Percentiles rank a stretch among this genome's conserved stretches.
phyloP scores from a whole-genome alignment of 495 filamentous ascomycete genomes.

The Alectoria sarmentosa region DNA sequence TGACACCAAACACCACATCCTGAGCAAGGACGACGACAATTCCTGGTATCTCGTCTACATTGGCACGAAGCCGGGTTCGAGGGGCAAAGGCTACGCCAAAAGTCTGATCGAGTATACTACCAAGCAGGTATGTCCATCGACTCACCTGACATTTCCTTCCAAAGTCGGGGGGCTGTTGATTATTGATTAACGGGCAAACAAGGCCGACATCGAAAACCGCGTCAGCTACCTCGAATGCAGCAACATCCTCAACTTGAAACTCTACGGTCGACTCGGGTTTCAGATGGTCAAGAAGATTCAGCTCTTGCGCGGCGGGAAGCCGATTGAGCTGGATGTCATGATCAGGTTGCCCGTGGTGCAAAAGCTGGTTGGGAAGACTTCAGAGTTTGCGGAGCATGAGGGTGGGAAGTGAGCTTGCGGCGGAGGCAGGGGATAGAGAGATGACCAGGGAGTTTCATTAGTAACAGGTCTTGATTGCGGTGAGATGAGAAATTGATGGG shows the following conservation, averaged over 20 bases:
- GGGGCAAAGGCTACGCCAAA: conserved; percentile 61
- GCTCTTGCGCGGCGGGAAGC: conserved; percentile 50
- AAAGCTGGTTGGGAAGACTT: conserved; percentile 11
- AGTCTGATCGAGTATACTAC: conserved; percentile 62
- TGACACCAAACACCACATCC: conserved; percentile 56
- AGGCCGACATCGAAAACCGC: conserved; percentile 59
- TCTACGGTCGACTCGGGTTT: conserved; percentile 69
- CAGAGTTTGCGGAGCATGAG: background rate
- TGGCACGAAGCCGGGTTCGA: conserved; percentile 57
- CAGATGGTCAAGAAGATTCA: conserved; percentile 49
- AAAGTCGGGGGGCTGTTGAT: too few species aligned
- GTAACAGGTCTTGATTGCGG: background rate
- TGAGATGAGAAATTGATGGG: background rate
- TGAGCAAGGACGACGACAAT: conserved; percentile 55
- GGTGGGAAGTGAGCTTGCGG: background rate
- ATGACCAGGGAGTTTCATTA: background rate
- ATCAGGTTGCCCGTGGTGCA: conserved; percentile 51
- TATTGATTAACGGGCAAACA: background rate
- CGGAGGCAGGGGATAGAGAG: background rate
- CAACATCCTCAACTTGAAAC: conserved; percentile 53
- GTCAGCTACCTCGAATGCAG: conserved; percentile 72
- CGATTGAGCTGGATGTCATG: conserved; percentile 70
- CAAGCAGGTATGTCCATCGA: conserved; percentile 46
- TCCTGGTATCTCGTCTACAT: conserved; percentile 74
- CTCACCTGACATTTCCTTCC: too few species aligned